Conservation (phyloP, 2,329 filamentous ascomycete species). For the Neofusicoccum parvum region DNA sequence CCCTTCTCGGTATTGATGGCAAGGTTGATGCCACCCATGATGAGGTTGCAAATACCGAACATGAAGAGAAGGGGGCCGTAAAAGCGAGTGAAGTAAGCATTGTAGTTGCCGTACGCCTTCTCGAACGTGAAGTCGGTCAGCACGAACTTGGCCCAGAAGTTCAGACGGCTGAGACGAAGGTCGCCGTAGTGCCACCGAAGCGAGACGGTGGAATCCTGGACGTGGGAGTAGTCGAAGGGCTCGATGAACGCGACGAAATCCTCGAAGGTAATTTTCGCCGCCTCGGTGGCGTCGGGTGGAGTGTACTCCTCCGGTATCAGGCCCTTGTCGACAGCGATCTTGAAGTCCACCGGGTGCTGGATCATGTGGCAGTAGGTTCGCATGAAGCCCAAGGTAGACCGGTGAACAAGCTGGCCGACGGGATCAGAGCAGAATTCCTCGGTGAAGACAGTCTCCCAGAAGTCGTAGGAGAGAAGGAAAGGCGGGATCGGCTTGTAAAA, state of each 20-base stretch:
- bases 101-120: slow-evolving; percentile 15
- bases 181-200: slow-evolving; percentile 24
- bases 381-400: slow-evolving; percentile 27
- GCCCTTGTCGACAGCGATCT: slow-evolving; percentile 22
- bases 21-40: slow-evolving; percentile 2
- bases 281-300: background rate
- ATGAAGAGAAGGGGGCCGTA: slow-evolving; percentile 10
- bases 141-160: slow-evolving; percentile 22
- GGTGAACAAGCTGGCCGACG: slow-evolving; percentile 8
- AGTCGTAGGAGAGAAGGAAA: slow-evolving; percentile 27
- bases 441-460: slow-evolving; percentile 27
- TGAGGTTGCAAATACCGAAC: slow-evolving; percentile 7
- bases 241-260: slow-evolving; percentile 15
- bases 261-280: background rate
- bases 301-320: background rate
- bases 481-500: slow-evolving; percentile 28
- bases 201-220: slow-evolving; percentile 6
- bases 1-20: slow-evolving; percentile 1
- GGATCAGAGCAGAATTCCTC: slow-evolving; percentile 22
- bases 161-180: slow-evolving; percentile 23
- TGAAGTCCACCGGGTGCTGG: slow-evolving; percentile 27
- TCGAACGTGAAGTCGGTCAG: background rate
- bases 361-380: slow-evolving; percentile 26
- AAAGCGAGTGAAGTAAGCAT: slow-evolving; percentile 14
- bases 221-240: background rate